These are phyloP conservation scores for Penicillium sp. DNA, from an alignment of 2,329 filamentous ascomycete species.

Conservation along the genomic window DNA sequence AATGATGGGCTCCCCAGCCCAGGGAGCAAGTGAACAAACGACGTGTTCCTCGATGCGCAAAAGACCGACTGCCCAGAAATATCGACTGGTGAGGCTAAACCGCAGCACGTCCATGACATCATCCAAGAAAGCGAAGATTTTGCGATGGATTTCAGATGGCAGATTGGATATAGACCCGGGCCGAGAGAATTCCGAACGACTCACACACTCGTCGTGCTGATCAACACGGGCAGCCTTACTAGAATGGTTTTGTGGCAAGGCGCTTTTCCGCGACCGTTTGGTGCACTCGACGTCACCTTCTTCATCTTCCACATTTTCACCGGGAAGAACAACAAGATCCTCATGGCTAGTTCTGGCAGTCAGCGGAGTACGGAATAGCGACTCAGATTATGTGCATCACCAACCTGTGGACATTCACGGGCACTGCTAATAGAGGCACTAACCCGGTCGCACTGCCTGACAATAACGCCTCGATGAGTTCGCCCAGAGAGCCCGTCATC, in stretches of 20 bases:
- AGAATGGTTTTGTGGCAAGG: constrained; percentile 16
- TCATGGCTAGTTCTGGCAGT: neutral
- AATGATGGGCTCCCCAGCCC: constrained; percentile 35
- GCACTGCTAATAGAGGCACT: constrained; percentile 21
- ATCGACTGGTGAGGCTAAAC: constrained; percentile 21
- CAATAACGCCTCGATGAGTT: constrained; percentile 18
- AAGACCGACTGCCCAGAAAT: constrained; percentile 24
- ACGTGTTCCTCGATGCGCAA: constrained; percentile 22
- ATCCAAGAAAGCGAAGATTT: constrained; percentile 13
- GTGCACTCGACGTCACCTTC: constrained; percentile 13
- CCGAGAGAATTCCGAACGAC: neutral
- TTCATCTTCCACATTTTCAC: constrained; percentile 19
- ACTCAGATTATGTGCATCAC: neutral
- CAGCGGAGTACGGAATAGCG: neutral
- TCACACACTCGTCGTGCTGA: constrained; percentile 7
- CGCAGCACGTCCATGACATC: constrained; percentile 18
- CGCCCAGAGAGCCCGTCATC: constrained; percentile 12
- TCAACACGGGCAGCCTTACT: constrained; percentile 17
- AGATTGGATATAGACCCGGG: constrained; percentile 12
- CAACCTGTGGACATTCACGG: constrained; percentile 18
- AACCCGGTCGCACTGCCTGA: constrained; percentile 18
- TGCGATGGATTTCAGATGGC: constrained; percentile 14
- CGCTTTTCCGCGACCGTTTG: constrained; percentile 6
- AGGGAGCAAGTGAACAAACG: constrained; percentile 25
- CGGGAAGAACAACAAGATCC: constrained; percentile 11